Conservation (phyloP, 164 flowering plant genomes). For the Macadamia tetraphylla region DNA sequence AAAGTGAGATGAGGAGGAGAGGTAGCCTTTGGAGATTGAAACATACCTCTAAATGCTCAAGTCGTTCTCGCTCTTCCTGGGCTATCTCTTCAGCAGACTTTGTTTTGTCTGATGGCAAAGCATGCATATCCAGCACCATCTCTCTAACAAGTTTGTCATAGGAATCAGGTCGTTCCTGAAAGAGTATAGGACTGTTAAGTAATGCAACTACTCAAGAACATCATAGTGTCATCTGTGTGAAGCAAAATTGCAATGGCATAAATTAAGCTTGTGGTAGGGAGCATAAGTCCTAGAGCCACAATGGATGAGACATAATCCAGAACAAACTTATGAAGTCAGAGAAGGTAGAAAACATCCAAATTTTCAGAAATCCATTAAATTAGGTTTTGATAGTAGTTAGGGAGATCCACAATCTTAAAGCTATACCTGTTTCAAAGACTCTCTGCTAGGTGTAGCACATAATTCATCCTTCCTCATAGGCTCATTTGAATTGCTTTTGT, state of each 20-base stretch:
- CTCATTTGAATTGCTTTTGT: constrained; percentile 33
- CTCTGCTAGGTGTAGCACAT: constrained; percentile 12
- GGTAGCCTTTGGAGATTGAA: background rate
- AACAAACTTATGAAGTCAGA: background rate
- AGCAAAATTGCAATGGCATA: background rate
- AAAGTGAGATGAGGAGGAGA: background rate
- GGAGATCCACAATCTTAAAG: background rate
- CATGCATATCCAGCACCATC: constrained; percentile 77
- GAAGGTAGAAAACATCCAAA: background rate
- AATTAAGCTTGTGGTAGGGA: no score
- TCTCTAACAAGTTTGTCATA: constrained; percentile 65
- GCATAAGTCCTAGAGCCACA: background rate
- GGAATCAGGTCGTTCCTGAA: constrained; percentile 64
- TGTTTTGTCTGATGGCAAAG: constrained; percentile 78
- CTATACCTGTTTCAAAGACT: constrained; percentile 34
- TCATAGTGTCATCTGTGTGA: background rate
- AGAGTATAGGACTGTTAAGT: background rate
- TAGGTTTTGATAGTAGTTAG: background rate
- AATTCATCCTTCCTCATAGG: constrained; percentile 29
- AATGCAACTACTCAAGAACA: background rate
- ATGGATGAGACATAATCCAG: background rate
- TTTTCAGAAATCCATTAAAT: background rate
- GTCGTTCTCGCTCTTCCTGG: constrained; percentile 81
- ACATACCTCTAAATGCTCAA: constrained; percentile 77
- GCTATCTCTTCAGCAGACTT: constrained; percentile 93